Percentiles rank a stretch among this genome's conserved stretches.
Conservation (phyloP, 768 basidiomycete genomes). For the Tulasnella sp. region DNA sequence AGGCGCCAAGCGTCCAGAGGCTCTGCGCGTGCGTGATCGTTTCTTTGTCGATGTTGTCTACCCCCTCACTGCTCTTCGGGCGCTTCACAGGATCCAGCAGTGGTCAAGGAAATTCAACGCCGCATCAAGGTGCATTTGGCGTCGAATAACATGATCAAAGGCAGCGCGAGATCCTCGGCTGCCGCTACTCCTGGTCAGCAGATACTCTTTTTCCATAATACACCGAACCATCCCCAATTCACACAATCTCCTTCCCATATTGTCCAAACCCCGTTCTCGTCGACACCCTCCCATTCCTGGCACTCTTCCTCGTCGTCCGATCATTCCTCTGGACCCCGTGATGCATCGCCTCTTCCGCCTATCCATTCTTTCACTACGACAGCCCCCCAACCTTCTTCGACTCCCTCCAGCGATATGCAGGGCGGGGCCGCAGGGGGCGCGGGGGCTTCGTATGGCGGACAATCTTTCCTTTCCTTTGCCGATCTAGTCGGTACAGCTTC, state of each 20-base stretch:
- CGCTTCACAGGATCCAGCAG: constrained; percentile 17
- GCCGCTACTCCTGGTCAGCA: constrained; percentile 26
- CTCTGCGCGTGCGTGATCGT: constrained; percentile 28
- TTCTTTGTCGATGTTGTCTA: neutral
- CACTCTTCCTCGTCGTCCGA: neutral
- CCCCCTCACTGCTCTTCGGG: neutral
- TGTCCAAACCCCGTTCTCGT: neutral
- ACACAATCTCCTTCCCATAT: constrained; percentile 24
- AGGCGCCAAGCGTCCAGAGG: constrained; percentile 34
- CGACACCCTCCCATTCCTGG: constrained; percentile 4
- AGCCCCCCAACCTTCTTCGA: constrained; percentile 29
- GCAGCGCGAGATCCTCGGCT: constrained; percentile 33
- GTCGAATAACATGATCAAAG: constrained; percentile 36
- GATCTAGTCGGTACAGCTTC: neutral
- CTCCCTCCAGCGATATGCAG: constrained; percentile 8
- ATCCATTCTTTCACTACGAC: neutral
- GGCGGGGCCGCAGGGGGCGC: constrained; percentile 30
- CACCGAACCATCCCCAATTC: constrained; percentile 25
- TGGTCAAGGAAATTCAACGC: constrained; percentile 31
- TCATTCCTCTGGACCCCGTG: constrained; percentile 18
- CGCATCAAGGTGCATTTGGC: constrained; percentile 31
- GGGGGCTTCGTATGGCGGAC: constrained; percentile 13
- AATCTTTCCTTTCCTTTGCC: constrained; percentile 31
- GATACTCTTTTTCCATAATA: constrained; percentile 25
- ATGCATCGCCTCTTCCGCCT: constrained; percentile 18